A percentile compares a stretch with the other conserved stretches of the same genome.
phyloP scores from a whole-genome alignment of 2,329 filamentous ascomycete species.

The Ascochyta koolunga region DNA sequence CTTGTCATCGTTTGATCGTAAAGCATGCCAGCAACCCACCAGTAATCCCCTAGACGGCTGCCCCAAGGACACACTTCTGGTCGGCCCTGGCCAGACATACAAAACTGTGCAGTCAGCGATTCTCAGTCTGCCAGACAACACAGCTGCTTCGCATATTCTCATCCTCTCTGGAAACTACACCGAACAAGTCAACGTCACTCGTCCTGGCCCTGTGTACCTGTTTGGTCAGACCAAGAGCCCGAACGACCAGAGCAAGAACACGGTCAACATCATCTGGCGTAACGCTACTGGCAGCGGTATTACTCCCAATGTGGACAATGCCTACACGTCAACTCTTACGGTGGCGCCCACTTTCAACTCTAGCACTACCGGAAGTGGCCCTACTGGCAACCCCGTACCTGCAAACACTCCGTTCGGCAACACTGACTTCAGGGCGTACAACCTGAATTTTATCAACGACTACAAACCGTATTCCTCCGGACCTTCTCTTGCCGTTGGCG shows the following conservation, averaged over 20 bases:
- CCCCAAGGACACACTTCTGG: constrained; percentile 41
- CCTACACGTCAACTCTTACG: constrained; percentile 66
- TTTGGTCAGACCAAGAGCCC: constrained; percentile 63
- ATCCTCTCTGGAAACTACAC: constrained; percentile 66
- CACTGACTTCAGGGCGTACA: constrained; percentile 68
- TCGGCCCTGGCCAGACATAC: constrained; percentile 32
- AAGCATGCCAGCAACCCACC: constrained; percentile 48
- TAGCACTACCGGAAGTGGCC: constrained; percentile 65
- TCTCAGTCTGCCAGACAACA: constrained; percentile 54
- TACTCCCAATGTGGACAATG: constrained; percentile 62
- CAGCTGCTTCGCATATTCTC: constrained; percentile 60
- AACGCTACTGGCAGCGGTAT: constrained; percentile 58
- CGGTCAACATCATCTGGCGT: constrained; percentile 65
- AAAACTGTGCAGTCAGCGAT: constrained; percentile 57
- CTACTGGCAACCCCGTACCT: constrained; percentile 67
- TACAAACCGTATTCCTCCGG: constrained; percentile 60
- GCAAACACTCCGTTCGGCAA: constrained; percentile 68
- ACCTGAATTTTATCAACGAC: constrained; percentile 69
- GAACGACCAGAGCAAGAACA: constrained; percentile 55
- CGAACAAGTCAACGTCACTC: constrained; percentile 70
- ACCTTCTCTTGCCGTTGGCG: constrained; percentile 64
- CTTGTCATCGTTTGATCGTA: constrained; percentile 24
- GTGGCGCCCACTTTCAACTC: constrained; percentile 69
- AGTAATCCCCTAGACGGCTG: constrained; percentile 48
- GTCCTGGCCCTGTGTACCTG: constrained; percentile 64